Evolutionary conservation across 768 basidiomycete genomes (phyloP).

Genomic region (Cystobasidium onofrii): DNA sequence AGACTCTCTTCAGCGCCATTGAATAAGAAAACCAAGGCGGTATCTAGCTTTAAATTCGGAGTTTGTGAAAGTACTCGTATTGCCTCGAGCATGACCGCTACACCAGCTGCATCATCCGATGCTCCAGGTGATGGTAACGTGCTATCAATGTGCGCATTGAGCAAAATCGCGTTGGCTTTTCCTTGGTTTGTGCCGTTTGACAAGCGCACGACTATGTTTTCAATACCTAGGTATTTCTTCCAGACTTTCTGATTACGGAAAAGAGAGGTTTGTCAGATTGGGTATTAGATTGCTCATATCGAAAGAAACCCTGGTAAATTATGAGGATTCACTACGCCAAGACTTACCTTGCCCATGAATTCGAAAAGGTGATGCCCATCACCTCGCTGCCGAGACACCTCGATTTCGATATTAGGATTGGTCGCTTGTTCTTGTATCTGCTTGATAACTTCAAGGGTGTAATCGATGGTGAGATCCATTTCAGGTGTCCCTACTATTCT

Average conservation of each 20-base stretch:
- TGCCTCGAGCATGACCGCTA: conserved; percentile 85
- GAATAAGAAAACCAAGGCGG: conserved; percentile 79
- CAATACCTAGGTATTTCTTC: conserved; percentile 52
- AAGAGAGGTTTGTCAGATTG: not conserved
- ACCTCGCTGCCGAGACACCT: conserved; percentile 67
- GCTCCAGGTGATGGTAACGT: conserved; percentile 77
- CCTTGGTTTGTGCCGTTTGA: conserved; percentile 62
- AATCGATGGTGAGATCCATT: conserved; percentile 73
- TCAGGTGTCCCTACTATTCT: conserved; percentile 84
- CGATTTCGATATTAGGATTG: conserved; percentile 63
- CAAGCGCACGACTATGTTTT: conserved; percentile 78
- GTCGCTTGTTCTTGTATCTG: conserved; percentile 50
- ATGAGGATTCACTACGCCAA: not conserved
- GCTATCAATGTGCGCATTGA: conserved; percentile 83
- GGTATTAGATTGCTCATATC: too few species aligned
- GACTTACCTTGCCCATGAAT: conserved; percentile 53
- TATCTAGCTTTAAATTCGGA: conserved; percentile 61
- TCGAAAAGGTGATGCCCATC: conserved; percentile 60
- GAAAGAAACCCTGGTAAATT: not conserved
- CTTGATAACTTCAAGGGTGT: conserved; percentile 65
- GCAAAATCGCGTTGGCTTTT: conserved; percentile 72
- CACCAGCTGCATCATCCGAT: conserved; percentile 76
- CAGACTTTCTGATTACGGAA: conserved; percentile 35
- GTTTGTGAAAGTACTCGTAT: conserved; percentile 64
- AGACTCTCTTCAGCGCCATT: conserved; percentile 91